These are phyloP conservation scores for Hirschioporus abietinus DNA, from an alignment of 768 basidiomycete species.

Conservation along the genomic window DNA sequence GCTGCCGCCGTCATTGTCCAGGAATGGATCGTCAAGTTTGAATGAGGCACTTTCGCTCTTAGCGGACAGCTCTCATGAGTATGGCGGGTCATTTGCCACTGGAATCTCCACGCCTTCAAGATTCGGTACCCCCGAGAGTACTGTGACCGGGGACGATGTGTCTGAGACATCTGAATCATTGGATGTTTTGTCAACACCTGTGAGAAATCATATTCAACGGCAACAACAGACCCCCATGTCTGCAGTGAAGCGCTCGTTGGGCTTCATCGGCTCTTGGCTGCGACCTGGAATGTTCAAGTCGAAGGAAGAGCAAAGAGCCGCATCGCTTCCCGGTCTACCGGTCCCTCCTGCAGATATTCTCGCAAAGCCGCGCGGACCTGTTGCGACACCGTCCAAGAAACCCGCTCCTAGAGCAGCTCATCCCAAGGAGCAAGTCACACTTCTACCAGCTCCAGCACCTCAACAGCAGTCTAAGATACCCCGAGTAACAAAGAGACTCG, in stretches of 20 bases:
- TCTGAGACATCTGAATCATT: background rate
- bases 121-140: background rate
- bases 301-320: slow-evolving; percentile 17
- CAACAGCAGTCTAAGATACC: slow-evolving; percentile 34
- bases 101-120: background rate
- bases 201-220: slow-evolving; percentile 1
- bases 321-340: slow-evolving; percentile 38
- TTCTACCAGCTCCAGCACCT: slow-evolving; percentile 46
- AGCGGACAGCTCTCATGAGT: background rate
- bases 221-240: slow-evolving; percentile 5
- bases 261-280: slow-evolving; percentile 14
- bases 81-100: background rate
- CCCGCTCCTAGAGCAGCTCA: slow-evolving; percentile 38
- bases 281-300: slow-evolving; percentile 8
- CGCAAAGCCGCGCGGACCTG: slow-evolving; percentile 46
- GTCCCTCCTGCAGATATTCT: slow-evolving; percentile 51
- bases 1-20: background rate
- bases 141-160: background rate
- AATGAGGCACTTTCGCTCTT: background rate
- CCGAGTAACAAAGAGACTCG: slow-evolving; percentile 38
- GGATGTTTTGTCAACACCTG: background rate
- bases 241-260: slow-evolving; percentile 11
- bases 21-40: background rate
- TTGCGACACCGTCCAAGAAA: slow-evolving; percentile 54
- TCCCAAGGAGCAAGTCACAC: slow-evolving; percentile 61